phyloP scores from a whole-genome alignment of 1,284 basidiomycete species.

The Microbotryum violaceum region DNA sequence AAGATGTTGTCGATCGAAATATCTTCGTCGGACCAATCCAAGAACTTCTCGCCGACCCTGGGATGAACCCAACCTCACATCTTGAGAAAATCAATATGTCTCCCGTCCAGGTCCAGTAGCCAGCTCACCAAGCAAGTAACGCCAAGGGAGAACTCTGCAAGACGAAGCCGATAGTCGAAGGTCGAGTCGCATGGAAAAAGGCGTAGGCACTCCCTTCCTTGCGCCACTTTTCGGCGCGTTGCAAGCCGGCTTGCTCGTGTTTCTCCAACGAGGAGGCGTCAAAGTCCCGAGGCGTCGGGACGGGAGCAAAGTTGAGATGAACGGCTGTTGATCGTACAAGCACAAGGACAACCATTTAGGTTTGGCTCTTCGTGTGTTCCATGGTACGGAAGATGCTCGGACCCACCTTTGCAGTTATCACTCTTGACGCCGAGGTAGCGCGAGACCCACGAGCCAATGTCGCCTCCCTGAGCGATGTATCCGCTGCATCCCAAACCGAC shows the following conservation, averaged over 20 bases:
- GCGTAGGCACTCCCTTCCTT: conserved; percentile 35
- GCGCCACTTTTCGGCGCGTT: conserved; percentile 30
- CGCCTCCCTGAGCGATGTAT: conserved; percentile 42
- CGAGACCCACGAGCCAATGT: conserved; percentile 39
- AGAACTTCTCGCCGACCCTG: conserved; percentile 44
- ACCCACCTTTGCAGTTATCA: conserved; percentile 37
- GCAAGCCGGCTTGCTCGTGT: conserved; percentile 25
- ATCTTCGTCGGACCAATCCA: conserved; percentile 39
- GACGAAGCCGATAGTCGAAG: conserved; percentile 41
- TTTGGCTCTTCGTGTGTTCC: too few species aligned
- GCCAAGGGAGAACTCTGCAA: conserved; percentile 40
- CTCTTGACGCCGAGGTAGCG: conserved; percentile 27
- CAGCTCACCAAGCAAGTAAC: conserved; percentile 39
- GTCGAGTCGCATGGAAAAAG: conserved; percentile 37
- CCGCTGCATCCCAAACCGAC: conserved; percentile 39
- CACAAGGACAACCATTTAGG: too few species aligned
- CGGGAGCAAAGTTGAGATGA: conserved; percentile 34
- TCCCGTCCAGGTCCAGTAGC: neutral
- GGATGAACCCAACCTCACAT: neutral
- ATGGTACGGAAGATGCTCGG: too few species aligned
- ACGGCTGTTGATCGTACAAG: conserved; percentile 19
- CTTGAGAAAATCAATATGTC: neutral
- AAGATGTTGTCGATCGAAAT: conserved; percentile 36
- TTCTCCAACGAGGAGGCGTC: conserved; percentile 17
- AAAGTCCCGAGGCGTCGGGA: conserved; percentile 19